phyloP scores from a whole-genome alignment of 306 rosid species.

The Quercus agrifolia region DNA sequence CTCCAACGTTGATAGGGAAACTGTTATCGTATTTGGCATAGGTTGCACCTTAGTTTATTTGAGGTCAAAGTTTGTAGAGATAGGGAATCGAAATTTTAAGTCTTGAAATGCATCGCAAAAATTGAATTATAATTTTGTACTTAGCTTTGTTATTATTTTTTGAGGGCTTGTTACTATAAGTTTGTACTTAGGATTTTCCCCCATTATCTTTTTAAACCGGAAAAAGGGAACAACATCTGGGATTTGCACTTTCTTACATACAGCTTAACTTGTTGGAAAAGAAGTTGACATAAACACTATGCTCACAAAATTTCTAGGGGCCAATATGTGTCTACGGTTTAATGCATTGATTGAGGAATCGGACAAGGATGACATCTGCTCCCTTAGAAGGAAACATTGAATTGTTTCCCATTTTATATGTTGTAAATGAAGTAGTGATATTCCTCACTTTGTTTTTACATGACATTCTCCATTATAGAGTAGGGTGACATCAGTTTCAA shows the following conservation, averaged over 20 bases:
- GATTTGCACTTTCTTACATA: neutral
- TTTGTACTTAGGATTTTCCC: neutral
- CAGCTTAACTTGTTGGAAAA: neutral
- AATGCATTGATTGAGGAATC: neutral
- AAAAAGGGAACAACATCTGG: neutral
- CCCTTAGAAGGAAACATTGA: neutral
- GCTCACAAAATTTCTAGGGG: neutral
- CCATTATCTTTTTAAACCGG: neutral
- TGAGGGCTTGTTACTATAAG: no score
- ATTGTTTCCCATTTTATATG: neutral
- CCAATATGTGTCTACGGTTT: neutral
- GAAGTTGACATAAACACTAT: neutral
- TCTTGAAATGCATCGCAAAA: neutral
- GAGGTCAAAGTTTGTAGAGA: neutral
- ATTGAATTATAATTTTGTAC: neutral
- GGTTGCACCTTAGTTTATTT: neutral
- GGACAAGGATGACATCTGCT: neutral
- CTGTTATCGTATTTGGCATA: neutral
- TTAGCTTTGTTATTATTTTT: neutral
- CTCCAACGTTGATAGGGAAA: neutral
- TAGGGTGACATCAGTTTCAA: neutral
- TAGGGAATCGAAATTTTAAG: neutral
- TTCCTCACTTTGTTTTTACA: neutral
- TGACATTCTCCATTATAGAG: neutral
- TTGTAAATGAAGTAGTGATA: neutral